These are phyloP conservation scores for Rhodotorula sp. DNA, from an alignment of 1,284 basidiomycete species.

Conservation along the genomic window DNA sequence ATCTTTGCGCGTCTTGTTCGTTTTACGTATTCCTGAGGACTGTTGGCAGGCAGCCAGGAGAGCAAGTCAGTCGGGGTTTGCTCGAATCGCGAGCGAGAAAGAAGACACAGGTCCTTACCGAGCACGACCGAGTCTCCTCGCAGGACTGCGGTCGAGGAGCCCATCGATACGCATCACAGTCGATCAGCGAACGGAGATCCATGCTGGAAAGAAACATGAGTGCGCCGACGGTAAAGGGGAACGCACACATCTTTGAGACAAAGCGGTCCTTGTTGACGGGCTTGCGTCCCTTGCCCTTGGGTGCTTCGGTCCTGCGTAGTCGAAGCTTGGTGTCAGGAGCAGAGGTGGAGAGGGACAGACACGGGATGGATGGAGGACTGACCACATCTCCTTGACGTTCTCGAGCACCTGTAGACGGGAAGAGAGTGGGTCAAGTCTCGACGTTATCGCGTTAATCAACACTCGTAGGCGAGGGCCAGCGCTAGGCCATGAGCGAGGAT, in stretches of 20 bases:
- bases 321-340: background rate
- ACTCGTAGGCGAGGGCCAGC: background rate
- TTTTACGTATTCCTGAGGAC: constrained; percentile 40
- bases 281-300: constrained; percentile 98
- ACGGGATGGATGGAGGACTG: background rate
- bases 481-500: background rate
- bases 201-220: background rate
- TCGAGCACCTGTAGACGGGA: constrained; percentile 68
- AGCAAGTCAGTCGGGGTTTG: background rate
- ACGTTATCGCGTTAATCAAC: no score
- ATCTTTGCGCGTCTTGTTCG: background rate
- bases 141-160: constrained; percentile 17
- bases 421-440: background rate
- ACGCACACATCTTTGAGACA: constrained; percentile 89
- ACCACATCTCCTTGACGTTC: constrained; percentile 86
- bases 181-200: background rate
- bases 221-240: no score
- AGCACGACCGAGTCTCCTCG: constrained; percentile 89
- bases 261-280: constrained; percentile 98
- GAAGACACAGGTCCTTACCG: constrained; percentile 59
- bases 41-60: background rate
- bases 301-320: constrained; percentile 98
- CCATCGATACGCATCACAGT: background rate
- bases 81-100: background rate
- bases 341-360: no score